Evolutionary conservation across 2,329 filamentous ascomycete species (phyloP).

Genomic region (Fusarium luffae): DNA sequence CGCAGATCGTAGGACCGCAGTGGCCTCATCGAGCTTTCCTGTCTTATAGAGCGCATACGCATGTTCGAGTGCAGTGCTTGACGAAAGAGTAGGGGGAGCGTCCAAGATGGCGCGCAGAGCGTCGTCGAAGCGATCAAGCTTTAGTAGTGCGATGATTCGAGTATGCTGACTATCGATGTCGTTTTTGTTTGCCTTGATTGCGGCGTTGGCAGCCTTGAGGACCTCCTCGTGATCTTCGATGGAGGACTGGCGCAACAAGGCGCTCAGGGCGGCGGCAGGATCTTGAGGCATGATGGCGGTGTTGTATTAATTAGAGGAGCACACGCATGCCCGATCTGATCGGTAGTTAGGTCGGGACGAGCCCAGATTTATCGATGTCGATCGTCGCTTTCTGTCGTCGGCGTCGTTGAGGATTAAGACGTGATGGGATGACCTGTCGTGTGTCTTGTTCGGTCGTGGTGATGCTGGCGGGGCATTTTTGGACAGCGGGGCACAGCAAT

Average conservation of each 20-base stretch:
- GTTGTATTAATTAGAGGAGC: slow-evolving; percentile 25
- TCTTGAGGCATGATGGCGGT: slow-evolving; percentile 55
- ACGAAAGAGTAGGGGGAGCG: slow-evolving; percentile 69
- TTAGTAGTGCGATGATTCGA: slow-evolving; percentile 79
- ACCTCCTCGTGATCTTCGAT: slow-evolving; percentile 80
- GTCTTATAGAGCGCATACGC: slow-evolving; percentile 88
- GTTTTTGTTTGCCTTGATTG: slow-evolving; percentile 69
- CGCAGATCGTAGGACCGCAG: slow-evolving; percentile 53
- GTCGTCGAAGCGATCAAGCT: slow-evolving; percentile 85
- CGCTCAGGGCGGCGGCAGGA: slow-evolving; percentile 62
- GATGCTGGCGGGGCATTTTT: slow-evolving; percentile 47
- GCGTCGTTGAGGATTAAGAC: slow-evolving; percentile 17
- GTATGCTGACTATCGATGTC: slow-evolving; percentile 73
- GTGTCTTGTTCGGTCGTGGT: slow-evolving; percentile 32
- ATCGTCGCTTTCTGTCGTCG: neutral
- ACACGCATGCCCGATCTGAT: slow-evolving; percentile 41
- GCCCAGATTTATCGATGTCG: neutral
- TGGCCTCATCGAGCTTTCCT: slow-evolving; percentile 75
- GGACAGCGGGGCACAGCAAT: slow-evolving; percentile 45
- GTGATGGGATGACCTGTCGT: slow-evolving; percentile 31
- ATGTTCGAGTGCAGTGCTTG: slow-evolving; percentile 73
- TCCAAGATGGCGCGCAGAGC: slow-evolving; percentile 75
- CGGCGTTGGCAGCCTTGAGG: slow-evolving; percentile 71
- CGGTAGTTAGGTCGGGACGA: neutral
- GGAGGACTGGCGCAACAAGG: slow-evolving; percentile 64